Base-by-base conservation (phyloP, 345 rosid species). In the Ceriops decandra region DNA sequence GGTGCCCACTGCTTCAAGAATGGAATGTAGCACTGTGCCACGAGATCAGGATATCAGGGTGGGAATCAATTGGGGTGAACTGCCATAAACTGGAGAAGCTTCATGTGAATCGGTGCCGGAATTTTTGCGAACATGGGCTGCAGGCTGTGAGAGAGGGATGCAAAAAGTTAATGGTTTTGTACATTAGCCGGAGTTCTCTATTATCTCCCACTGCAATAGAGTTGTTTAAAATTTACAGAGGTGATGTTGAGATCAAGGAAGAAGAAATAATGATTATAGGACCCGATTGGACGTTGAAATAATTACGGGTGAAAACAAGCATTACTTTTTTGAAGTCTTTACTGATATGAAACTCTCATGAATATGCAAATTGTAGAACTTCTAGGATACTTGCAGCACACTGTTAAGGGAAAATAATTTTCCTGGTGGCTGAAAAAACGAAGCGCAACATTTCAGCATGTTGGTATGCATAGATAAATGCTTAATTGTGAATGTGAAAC, bases 21-120 rank as follows among this genome's bases (percentile, higher is more conserved):
- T 87, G 92, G 91, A 85, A 86, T 76, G 63, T 89, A 79, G 85
- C 92, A 57, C 22, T 83, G 62, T 86, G 97, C 74, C 88, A 83
- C 38, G 87, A 76, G 58, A 82, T 87, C n/a, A 76, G 66, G 72
- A 54, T 85, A 72, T 36, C 58, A 10, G 96, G 97, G 30, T 89
- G 95, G 98, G 76, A 78, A 54, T 81, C 88, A 4, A 67, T 89
- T 15, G 86, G 88, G 66, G 32, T 61, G 31, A 73, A 70, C 74
- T 93, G 97, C 82, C 47, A 73, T 56, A 82, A 69, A 70, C 72
- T 85, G 74, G 71, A 85, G 84, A 85, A 52, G 68, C 96, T 93
- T 30, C 88, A 85, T 64, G 96, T 85, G 82, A 85, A 85, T 73
- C 87, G 88, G 7, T 89, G 91, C 60, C 68, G 84, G 61, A 86